A percentile compares a stretch with the other conserved stretches of the same genome.
These are phyloP conservation scores for Ceratocystiopsis brevicomis DNA, from an alignment of 2,329 filamentous ascomycete species.

Conservation along the genomic window DNA sequence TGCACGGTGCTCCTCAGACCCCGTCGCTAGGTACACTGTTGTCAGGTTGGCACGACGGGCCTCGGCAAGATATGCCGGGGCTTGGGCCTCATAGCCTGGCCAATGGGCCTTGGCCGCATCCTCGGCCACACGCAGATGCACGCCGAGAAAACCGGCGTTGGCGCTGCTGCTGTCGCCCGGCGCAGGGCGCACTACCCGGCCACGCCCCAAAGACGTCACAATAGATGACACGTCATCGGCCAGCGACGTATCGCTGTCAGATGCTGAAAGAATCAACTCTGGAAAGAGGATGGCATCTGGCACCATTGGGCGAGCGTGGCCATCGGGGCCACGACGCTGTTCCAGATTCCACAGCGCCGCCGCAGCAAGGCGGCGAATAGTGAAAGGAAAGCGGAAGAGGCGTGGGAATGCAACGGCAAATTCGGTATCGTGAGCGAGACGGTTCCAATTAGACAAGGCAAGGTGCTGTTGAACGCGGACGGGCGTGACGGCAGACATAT, in stretches of 20 bases:
- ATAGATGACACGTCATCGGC: not conserved
- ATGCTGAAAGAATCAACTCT: not conserved
- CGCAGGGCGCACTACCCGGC: not conserved
- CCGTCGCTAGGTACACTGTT: constrained; percentile 20
- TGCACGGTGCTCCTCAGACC: constrained; percentile 14
- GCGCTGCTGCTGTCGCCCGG: not conserved
- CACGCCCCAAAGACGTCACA: not conserved
- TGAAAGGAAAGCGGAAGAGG: not conserved
- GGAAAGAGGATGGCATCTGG: not conserved
- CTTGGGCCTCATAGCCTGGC: constrained; percentile 19
- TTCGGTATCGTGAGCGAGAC: constrained; percentile 5
- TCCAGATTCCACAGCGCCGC: not conserved
- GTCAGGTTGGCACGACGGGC: constrained; percentile 13
- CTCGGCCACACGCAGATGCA: constrained; percentile 18
- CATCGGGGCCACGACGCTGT: not conserved
- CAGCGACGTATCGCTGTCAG: not conserved
- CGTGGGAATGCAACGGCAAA: not conserved
- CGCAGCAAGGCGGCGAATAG: not conserved
- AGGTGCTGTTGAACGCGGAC: constrained; percentile 10
- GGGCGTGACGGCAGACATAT: constrained; percentile 4
- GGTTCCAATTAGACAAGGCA: constrained; percentile 8
- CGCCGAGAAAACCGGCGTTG: constrained; percentile 18
- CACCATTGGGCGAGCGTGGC: not conserved
- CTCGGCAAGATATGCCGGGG: constrained; percentile 18
- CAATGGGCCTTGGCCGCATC: constrained; percentile 17